Percentiles rank a stretch among this genome's conserved stretches.
phyloP scores from a whole-genome alignment of 225 moss, liverwort and hornwort genomes.

The Thuidium tamariscinum region DNA sequence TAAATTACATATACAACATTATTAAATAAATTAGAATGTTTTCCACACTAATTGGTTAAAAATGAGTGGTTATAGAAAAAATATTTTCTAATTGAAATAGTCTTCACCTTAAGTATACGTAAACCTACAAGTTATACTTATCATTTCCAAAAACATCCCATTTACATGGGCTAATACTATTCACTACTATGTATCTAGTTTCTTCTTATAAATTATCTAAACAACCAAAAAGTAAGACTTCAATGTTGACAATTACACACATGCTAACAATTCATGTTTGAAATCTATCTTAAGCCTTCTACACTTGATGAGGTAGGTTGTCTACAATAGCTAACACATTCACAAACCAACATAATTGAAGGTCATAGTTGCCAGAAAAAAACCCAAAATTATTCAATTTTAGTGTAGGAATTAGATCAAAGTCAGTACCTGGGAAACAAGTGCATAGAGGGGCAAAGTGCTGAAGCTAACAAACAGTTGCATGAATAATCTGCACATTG shows the following conservation, averaged over 20 bases:
- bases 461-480: constrained; percentile 57
- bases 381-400: not conserved
- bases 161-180: not conserved
- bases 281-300: not conserved
- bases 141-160: not conserved
- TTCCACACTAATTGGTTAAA: too few species aligned
- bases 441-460: constrained; percentile 61
- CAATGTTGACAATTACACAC: not conserved
- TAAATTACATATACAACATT: not conserved
- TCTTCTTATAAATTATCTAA: too few species aligned
- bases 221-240: not conserved
- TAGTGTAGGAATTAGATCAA: not conserved
- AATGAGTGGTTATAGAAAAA: not conserved
- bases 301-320: not conserved
- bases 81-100: rapidly evolving
- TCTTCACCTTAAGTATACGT: not conserved
- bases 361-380: not conserved
- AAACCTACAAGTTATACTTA: not conserved
- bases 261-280: too few species aligned
- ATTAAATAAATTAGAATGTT: not conserved
- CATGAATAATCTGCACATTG: constrained; percentile 11
- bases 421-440: constrained; percentile 59
- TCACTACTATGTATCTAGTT: not conserved
- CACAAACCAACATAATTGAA: too few species aligned
- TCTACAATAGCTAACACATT: not conserved